Conservation (phyloP, 768 basidiomycete species). For the Hericium coralloides region DNA sequence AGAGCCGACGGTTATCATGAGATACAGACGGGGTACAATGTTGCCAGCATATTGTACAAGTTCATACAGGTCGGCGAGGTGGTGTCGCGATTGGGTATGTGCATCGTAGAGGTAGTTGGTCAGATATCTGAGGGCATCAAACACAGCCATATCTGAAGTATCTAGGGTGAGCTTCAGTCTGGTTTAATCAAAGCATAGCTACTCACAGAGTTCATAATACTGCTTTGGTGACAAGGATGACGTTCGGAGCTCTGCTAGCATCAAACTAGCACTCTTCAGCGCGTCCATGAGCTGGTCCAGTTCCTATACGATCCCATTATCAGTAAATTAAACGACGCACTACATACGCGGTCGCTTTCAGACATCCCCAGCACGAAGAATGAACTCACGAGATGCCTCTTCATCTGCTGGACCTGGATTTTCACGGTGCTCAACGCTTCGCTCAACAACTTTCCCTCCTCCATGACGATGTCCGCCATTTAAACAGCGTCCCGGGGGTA, state of each 20-base stretch:
- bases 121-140: slow-evolving; percentile 91
- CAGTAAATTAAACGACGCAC: background rate
- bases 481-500: background rate
- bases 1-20: slow-evolving; percentile 99
- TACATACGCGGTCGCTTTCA: background rate
- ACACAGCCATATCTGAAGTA: slow-evolving; percentile 90
- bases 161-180: background rate
- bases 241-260: slow-evolving; percentile 94
- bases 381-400: slow-evolving; percentile 68
- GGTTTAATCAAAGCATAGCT: too few relatives aligned
- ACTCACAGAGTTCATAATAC: slow-evolving; percentile 92
- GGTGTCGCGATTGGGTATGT: slow-evolving; percentile 84
- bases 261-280: slow-evolving; percentile 91
- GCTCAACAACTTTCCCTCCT: slow-evolving; percentile 79
- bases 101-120: slow-evolving; percentile 97
- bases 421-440: slow-evolving; percentile 82
- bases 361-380: background rate
- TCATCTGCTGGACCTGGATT: slow-evolving; percentile 92
- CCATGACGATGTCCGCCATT: slow-evolving; percentile 29
- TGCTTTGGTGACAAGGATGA: slow-evolving; percentile 92
- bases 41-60: slow-evolving; percentile 99
- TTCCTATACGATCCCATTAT: slow-evolving; percentile 46
- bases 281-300: slow-evolving; percentile 98
- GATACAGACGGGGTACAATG: slow-evolving; percentile 87
- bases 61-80: slow-evolving; percentile 97